Evolutionary conservation across 805 yeast genomes (phyloP).

Genomic region (Candida bentonensis): DNA sequence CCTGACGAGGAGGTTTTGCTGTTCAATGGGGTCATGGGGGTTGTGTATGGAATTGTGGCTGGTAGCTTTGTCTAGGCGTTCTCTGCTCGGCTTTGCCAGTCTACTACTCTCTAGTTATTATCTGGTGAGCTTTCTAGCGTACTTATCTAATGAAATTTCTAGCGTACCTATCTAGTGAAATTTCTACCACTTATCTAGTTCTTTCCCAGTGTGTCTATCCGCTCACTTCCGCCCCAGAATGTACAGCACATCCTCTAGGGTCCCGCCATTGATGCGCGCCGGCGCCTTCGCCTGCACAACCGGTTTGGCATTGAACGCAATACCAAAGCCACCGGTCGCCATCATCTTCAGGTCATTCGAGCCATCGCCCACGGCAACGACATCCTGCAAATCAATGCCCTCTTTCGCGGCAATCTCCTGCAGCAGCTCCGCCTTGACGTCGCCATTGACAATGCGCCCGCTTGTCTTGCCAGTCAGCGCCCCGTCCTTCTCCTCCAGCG

Average conservation of each 20-base stretch:
- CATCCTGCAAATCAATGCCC: slow-evolving; percentile 21
- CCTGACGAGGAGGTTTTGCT: slow-evolving; percentile 60
- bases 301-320: slow-evolving; percentile 97
- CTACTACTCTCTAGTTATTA: not conserved
- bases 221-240: slow-evolving; percentile 66
- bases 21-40: slow-evolving; percentile 77
- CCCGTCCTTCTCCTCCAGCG: slow-evolving; percentile 29
- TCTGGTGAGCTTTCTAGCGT: not conserved
- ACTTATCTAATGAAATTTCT: not conserved
- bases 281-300: slow-evolving; percentile 79
- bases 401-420: slow-evolving; percentile 27
- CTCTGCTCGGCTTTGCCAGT: not conserved
- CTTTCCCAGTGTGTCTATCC: not conserved
- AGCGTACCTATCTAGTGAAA: not conserved
- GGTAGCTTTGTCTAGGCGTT: not conserved
- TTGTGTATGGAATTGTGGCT: slow-evolving; percentile 14
- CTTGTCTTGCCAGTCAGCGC: slow-evolving; percentile 58
- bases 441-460: slow-evolving; percentile 81
- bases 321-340: slow-evolving; percentile 81
- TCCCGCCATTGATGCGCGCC: slow-evolving; percentile 57
- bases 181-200: not conserved
- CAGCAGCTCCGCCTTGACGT: slow-evolving; percentile 62
- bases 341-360: slow-evolving; percentile 93
- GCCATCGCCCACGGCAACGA: slow-evolving; percentile 92
- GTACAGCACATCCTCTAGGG: slow-evolving; percentile 63